These are phyloP conservation scores for Penicillium lividum DNA, from an alignment of 495 filamentous ascomycete genomes.

Conservation along the genomic window DNA sequence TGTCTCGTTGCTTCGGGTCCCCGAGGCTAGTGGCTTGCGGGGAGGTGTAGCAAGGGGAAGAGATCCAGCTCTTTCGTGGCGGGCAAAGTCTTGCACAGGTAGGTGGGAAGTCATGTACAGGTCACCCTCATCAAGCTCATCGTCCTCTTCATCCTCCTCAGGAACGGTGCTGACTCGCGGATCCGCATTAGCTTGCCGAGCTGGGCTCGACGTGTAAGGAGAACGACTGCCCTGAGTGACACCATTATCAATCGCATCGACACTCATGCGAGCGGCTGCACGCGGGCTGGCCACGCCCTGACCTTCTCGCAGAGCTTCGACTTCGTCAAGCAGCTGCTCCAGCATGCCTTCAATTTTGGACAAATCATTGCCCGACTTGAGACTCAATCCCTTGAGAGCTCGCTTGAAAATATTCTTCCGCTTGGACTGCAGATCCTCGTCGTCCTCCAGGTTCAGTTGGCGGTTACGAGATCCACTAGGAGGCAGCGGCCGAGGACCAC, in stretches of 20 bases:
- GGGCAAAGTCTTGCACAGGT: constrained; percentile 33
- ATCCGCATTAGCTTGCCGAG: constrained; percentile 58
- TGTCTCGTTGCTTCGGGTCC: constrained; percentile 68
- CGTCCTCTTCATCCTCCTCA: constrained; percentile 75
- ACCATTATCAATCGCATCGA: constrained; percentile 66
- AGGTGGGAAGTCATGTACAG: constrained; percentile 50
- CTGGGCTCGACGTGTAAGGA: constrained; percentile 70
- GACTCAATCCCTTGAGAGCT: constrained; percentile 82
- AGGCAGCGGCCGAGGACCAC: constrained; percentile 86
- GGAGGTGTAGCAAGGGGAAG: constrained; percentile 74
- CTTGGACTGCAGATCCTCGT: constrained; percentile 76
- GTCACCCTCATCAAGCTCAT: constrained; percentile 57
- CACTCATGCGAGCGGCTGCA: constrained; percentile 35
- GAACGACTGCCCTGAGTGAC: constrained; percentile 75
- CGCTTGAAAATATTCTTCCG: constrained; percentile 87
- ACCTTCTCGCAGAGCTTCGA: constrained; percentile 78
- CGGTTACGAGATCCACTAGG: constrained; percentile 46
- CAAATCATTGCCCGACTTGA: constrained; percentile 85
- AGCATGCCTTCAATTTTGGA: constrained; percentile 94
- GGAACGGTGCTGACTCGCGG: constrained; percentile 86
- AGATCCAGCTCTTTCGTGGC: constrained; percentile 57
- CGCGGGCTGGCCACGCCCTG: constrained; percentile 38
- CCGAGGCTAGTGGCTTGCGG: constrained; percentile 55
- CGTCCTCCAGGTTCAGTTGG: constrained; percentile 58
- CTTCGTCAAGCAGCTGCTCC: constrained; percentile 84